Evolutionary conservation across 1,139 yeast genomes (phyloP).

Genomic region (Candida sp.): DNA sequence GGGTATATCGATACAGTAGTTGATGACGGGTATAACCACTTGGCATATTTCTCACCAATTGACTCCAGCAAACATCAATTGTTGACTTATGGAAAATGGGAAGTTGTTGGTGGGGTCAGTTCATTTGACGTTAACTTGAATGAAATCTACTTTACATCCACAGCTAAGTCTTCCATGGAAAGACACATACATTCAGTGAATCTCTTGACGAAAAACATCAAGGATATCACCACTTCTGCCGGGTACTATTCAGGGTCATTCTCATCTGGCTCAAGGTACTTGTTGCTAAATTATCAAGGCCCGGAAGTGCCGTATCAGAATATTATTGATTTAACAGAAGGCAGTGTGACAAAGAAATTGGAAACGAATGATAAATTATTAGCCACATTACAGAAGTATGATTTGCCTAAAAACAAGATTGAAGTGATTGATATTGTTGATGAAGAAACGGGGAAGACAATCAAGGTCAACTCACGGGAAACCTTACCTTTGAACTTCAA

Average conservation of each 20-base stretch:
- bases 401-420: conserved; percentile 45
- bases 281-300: conserved; percentile 58
- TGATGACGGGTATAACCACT: conserved; percentile 51
- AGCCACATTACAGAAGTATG: conserved; percentile 32
- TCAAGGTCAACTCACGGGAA: conserved; percentile 55
- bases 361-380: conserved; percentile 47
- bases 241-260: conserved; percentile 72
- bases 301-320: conserved; percentile 68
- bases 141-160: conserved; percentile 45
- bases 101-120: conserved; percentile 46
- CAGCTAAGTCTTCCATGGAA: conserved; percentile 49
- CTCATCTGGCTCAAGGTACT: conserved; percentile 63
- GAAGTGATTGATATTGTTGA: conserved; percentile 49
- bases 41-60: conserved; percentile 57
- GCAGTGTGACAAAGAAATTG: conserved; percentile 30
- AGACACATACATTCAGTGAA: conserved; percentile 50
- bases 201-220: conserved; percentile 29
- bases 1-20: conserved; percentile 57
- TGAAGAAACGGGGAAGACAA: conserved; percentile 30
- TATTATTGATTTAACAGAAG: conserved; percentile 50
- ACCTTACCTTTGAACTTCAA: conserved; percentile 64
- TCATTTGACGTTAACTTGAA: conserved; percentile 42
- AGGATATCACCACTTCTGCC: conserved; percentile 50
- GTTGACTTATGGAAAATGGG: conserved; percentile 55
- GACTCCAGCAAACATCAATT: conserved; percentile 34